Evolutionary conservation across 1,139 yeast genomes (phyloP), one percentile per base, ranked within the genome.

Genomic region (Candida glucosophila): DNA sequence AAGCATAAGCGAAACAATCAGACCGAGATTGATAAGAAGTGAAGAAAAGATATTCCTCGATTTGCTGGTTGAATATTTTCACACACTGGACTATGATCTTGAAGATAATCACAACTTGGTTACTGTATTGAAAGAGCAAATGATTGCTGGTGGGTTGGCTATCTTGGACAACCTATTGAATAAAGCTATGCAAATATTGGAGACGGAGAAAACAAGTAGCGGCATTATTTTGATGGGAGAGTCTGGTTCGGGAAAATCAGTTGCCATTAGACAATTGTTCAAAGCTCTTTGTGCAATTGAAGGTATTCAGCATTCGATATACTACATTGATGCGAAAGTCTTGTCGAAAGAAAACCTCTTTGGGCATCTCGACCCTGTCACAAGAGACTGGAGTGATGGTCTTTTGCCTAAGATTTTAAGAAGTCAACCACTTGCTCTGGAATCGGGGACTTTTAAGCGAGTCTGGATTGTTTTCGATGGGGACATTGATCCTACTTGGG

Each of bases 341-440:
- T 41, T 82, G 36, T 49, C 70, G 0, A 90, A 88, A 41, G 73
- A 67, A 6, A 59, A 66, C 1, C 53, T 90, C 2, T 85, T 71
- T 47, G 98, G 98, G 1, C 42, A 50, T 3, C 51, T 86, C 18
- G 94, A 88, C 41, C 47, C 67, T 1, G 66, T 83, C 0, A 88
- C 97, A 0, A 59, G 94, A 17, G 97, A 88, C 33, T 90, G 97
- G 97, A 70, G 69, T 1, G 98, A 90, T 54, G 98, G 98, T 7
- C 46, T 88, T 8, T 68, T 90, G 27, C 82, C 95, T 0, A 50
- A 71, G 9, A 65, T 80, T 5, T 44, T 90, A 23, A 59, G 98
- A 37, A 66, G 58, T 27, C 72, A 70, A 5, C 77, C 77, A 37
- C 41, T 70, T 7, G 55, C 80, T 22, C 85, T 83, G 2, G 85